Evolutionary conservation across 257 asterid species (phyloP).

Genomic region (Linderniella brevidens): DNA sequence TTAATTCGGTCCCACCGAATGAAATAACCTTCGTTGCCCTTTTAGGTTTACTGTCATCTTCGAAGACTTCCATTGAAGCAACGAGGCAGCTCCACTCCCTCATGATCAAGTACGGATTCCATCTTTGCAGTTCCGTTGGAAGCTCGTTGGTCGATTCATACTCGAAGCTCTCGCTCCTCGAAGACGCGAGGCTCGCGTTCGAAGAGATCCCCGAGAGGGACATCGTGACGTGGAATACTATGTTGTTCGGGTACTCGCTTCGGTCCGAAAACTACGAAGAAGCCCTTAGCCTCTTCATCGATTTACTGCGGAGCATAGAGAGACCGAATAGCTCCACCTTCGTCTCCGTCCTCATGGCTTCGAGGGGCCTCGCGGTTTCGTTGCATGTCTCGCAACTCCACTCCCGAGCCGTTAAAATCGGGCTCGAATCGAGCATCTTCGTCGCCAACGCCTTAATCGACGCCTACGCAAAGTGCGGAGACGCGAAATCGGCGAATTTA

Average conservation of each 20-base stretch:
- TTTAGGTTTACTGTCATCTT: slow-evolving; percentile 26
- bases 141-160: slow-evolving; percentile 28
- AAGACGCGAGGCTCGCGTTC: slow-evolving; percentile 23
- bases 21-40: slow-evolving; percentile 22
- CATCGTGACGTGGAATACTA: slow-evolving; percentile 33
- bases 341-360: slow-evolving; percentile 20
- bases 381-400: slow-evolving; percentile 27
- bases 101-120: slow-evolving; percentile 20
- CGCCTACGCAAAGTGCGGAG: slow-evolving; percentile 40
- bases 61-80: slow-evolving; percentile 6
- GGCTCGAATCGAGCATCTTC: slow-evolving; percentile 20
- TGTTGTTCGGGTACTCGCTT: slow-evolving; percentile 22
- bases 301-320: slow-evolving; percentile 11
- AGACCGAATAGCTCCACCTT: slow-evolving; percentile 20
- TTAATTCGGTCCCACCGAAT: slow-evolving; percentile 15
- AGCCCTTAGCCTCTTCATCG: slow-evolving; percentile 20
- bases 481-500: slow-evolving; percentile 12
- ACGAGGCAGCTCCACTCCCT: slow-evolving; percentile 28
- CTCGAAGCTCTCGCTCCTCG: slow-evolving; percentile 15
- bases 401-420: slow-evolving; percentile 17
- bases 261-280: slow-evolving; percentile 20
- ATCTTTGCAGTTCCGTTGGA: slow-evolving; percentile 16
- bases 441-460: slow-evolving; percentile 24
- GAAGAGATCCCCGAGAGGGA: slow-evolving; percentile 24
- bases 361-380: slow-evolving; percentile 20